phyloP scores from a whole-genome alignment of 148 eudicot species.

The Diospyros lotus region DNA sequence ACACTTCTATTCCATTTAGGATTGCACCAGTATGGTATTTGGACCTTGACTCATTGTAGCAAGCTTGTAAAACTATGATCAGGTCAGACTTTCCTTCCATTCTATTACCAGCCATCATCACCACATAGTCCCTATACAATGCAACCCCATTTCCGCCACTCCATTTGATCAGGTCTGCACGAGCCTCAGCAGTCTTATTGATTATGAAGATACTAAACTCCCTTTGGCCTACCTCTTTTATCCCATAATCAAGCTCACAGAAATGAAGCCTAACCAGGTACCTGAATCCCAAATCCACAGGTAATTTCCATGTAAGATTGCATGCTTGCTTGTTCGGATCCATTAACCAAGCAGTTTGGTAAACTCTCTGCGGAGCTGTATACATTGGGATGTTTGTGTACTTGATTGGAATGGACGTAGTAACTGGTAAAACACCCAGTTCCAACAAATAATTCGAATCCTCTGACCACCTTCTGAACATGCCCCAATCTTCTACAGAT shows the following conservation, averaged over 20 bases:
- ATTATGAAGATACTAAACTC: constrained; percentile 21
- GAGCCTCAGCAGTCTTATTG: constrained; percentile 9
- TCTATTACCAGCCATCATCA: background rate
- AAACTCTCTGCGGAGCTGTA: constrained; percentile 22
- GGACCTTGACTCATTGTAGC: background rate
- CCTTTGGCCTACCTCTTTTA: constrained; percentile 12
- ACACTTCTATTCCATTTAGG: constrained; percentile 27
- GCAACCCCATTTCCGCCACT: constrained; percentile 5
- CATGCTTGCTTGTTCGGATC: background rate
- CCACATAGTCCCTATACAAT: constrained; percentile 18
- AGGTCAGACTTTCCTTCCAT: constrained; percentile 10
- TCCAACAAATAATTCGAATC: constrained; percentile 3
- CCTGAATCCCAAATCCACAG: constrained; percentile 33
- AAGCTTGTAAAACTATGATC: background rate
- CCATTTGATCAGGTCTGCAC: constrained; percentile 10
- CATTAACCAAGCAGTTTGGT: constrained; percentile 12
- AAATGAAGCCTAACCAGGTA: constrained; percentile 17
- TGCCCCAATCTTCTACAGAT: constrained; percentile 10
- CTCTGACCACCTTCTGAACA: constrained; percentile 22
- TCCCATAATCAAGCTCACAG: constrained; percentile 19
- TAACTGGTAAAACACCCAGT: background rate
- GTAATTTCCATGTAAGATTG: constrained; percentile 27
- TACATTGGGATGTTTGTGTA: constrained; percentile 5
- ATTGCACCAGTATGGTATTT: constrained; percentile 7
- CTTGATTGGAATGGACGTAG: background rate